Evolutionary conservation across 2,329 filamentous ascomycete genomes (phyloP).

Genomic region (Ceratocystiopsis sp.): DNA sequence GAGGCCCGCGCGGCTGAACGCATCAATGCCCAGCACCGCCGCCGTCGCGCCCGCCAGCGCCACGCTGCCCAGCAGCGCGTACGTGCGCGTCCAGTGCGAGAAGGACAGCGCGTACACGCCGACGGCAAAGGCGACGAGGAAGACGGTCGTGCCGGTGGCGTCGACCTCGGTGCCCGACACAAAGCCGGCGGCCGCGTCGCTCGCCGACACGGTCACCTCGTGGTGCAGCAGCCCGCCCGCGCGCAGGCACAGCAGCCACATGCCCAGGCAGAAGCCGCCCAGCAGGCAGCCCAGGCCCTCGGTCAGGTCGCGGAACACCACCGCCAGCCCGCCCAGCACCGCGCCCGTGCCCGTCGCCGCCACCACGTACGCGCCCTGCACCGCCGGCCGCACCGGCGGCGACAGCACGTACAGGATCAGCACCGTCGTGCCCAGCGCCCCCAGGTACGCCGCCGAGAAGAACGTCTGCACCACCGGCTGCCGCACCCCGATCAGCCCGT

Average conservation of each 20-base stretch:
- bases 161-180: too few species aligned
- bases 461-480: constrained; percentile 65
- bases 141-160: constrained; percentile 41
- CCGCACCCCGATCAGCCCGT: constrained; percentile 68
- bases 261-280: constrained; percentile 68
- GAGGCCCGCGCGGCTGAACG: constrained; percentile 72
- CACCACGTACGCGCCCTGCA: constrained; percentile 78
- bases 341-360: constrained; percentile 57
- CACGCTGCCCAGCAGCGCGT: constrained; percentile 59
- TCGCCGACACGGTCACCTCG: constrained; percentile 33
- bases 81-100: constrained; percentile 59
- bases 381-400: constrained; percentile 52
- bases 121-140: constrained; percentile 58
- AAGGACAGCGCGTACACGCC: constrained; percentile 60
- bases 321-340: constrained; percentile 54
- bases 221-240: constrained; percentile 44
- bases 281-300: constrained; percentile 70
- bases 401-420: constrained; percentile 82
- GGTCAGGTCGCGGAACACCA: constrained; percentile 71
- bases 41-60: constrained; percentile 70
- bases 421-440: constrained; percentile 57
- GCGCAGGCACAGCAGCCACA: constrained; percentile 76
- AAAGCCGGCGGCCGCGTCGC: too few species aligned
- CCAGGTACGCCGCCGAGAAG: constrained; percentile 60
- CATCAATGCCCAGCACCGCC: constrained; percentile 72